A percentile compares a stretch with the other conserved stretches of the same genome.
Evolutionary conservation across 805 yeast genomes (phyloP).

Genomic region (Teunomyces lycoperdinae): DNA sequence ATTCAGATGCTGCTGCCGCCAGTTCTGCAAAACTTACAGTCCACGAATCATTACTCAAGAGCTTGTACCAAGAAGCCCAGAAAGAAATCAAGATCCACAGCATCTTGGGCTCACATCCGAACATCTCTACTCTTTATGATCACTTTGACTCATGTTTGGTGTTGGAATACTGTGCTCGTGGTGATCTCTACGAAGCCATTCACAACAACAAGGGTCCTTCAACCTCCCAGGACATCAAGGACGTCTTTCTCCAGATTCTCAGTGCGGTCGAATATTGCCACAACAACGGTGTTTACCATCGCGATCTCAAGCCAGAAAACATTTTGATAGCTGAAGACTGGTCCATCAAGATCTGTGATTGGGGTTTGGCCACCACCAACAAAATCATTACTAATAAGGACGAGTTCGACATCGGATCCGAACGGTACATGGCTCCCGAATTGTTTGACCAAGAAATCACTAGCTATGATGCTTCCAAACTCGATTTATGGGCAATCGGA

Average conservation of each 20-base stretch:
- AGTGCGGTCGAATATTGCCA: slow-evolving; percentile 53
- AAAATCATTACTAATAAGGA: slow-evolving; percentile 51
- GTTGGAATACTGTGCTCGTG: slow-evolving; percentile 82
- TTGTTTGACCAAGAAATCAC: slow-evolving; percentile 60
- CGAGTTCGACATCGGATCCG: slow-evolving; percentile 81
- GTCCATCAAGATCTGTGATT: slow-evolving; percentile 56
- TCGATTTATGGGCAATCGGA: slow-evolving; percentile 89
- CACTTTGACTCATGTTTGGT: slow-evolving; percentile 51
- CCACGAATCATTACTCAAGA: slow-evolving; percentile 23
- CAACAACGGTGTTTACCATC: slow-evolving; percentile 30
- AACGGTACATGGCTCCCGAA: slow-evolving; percentile 95
- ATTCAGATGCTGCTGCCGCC: slow-evolving; percentile 14
- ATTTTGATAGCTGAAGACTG: slow-evolving; percentile 39
- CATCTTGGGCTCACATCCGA: slow-evolving; percentile 52
- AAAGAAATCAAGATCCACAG: slow-evolving; percentile 67
- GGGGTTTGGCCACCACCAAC: slow-evolving; percentile 56
- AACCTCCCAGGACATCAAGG: slow-evolving; percentile 52
- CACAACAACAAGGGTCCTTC: slow-evolving; percentile 62
- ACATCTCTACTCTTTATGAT: slow-evolving; percentile 46
- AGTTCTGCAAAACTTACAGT: slow-evolving; percentile 31
- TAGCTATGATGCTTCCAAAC: slow-evolving; percentile 73
- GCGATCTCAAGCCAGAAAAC: slow-evolving; percentile 29
- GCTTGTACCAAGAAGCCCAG: slow-evolving; percentile 52
- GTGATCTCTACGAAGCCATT: slow-evolving; percentile 82
- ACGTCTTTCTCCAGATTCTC: slow-evolving; percentile 49